Evolutionary conservation across 169 alveolate genomes (phyloP), one percentile per base, ranked within the genome.

Genomic region (Eimeria falciformis): DNA sequence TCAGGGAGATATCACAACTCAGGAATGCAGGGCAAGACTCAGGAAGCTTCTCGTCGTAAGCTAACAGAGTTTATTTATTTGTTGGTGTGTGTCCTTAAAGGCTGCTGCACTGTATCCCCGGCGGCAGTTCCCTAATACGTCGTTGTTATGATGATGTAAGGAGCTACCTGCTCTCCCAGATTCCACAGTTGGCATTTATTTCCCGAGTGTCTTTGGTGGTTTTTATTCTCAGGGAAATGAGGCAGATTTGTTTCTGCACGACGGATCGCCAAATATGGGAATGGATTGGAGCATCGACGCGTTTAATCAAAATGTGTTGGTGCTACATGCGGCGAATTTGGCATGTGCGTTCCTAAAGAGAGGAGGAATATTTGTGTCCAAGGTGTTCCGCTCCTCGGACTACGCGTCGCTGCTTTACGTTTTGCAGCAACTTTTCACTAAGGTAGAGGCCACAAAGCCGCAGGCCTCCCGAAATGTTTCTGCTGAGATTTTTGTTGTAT

Each of bases 241-340:
- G 93, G 99, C 98, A 29, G 99, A 99, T 96, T 99, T 99, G 18
- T 99, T 99, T 12, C 96, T 99, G 12, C 99, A 99, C 94, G 99
- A 99, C 95, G 99, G 99, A 18, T 99, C 99, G 23, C 99, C 99
- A 18, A 99, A 99, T 95, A 99, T 99, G 91, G 99, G 99, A 68
- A 97, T 99, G 5, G 97, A 98, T 90, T 99, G 99, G 99, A 96
- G 98, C 27, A 97, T 97, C 92, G 99, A 99, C 96, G 99, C 99
- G 17, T 99, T 97, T 94, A 96, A 96, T 89, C 99, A 99, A 96
- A 98, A 98, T 91, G 99, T 98, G 78, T 95, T 99, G 90, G 99
- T 97, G 45, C 96, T 99, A 55, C 96, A 94, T 84, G 98, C 99
- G 18, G 94, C 97, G 53, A 97, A 98, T 93, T 92, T 99, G 45